phyloP scores from a whole-genome alignment of 192 early-diverging fungal species.

The Linderina pennispora region DNA sequence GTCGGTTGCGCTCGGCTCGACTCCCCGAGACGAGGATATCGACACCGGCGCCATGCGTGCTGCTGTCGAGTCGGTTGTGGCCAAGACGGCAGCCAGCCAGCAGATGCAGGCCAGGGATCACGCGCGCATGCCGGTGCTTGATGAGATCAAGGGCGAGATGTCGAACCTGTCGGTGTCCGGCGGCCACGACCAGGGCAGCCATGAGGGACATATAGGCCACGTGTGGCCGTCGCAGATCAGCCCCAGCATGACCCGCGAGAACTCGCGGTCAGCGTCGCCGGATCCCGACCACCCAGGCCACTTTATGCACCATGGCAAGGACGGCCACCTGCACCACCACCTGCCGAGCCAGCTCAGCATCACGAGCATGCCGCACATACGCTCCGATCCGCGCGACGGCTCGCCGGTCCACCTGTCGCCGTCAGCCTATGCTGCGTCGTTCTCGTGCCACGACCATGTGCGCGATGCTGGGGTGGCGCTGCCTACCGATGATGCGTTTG shows the following conservation, averaged over 20 bases:
- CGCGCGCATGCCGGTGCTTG: neutral
- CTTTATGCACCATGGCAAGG: neutral
- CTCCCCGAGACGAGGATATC: conserved; percentile 1
- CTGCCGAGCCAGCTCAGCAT: neutral
- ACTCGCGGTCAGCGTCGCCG: conserved; percentile 26
- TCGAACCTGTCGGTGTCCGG: conserved; percentile 38
- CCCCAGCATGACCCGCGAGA: conserved; percentile 27
- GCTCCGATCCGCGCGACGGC: conserved; percentile 41
- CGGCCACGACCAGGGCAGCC: conserved; percentile 29
- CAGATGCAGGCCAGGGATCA: neutral
- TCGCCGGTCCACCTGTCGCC: conserved; percentile 44
- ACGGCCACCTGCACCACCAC: neutral
- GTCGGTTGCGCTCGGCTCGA: conserved; percentile 6
- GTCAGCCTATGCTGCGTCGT: conserved; percentile 35
- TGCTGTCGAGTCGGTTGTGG: conserved; percentile 6
- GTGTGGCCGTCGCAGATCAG: conserved; percentile 48
- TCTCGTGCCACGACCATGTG: conserved; percentile 21
- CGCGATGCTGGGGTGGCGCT: neutral
- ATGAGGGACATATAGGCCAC: conserved; percentile 17
- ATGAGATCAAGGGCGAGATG: conserved; percentile 13
- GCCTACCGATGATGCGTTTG: neutral
- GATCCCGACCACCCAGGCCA: neutral
- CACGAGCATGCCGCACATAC: conserved; percentile 7
- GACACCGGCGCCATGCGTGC: conserved; percentile 4
- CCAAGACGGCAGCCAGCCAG: neutral